Evolutionary conservation across 2,329 filamentous ascomycete genomes (phyloP).

Genomic region (Rutstroemia sp.): DNA sequence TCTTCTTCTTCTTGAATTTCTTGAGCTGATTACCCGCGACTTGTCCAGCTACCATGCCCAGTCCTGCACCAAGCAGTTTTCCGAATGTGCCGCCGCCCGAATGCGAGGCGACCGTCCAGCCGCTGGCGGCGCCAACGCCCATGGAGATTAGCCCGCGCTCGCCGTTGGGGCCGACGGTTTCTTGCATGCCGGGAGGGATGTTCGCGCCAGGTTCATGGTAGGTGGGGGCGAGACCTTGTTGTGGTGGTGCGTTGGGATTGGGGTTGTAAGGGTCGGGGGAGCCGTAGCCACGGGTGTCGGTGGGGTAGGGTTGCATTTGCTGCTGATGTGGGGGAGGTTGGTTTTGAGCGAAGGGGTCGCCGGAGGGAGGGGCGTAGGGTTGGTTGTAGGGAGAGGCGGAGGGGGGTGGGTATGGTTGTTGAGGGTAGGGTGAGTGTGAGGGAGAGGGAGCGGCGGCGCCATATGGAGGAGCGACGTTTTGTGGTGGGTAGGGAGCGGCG

Average conservation of each 20-base stretch:
- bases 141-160: constrained; percentile 3
- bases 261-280: not conserved
- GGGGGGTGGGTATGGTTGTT: not conserved
- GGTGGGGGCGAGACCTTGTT: not conserved
- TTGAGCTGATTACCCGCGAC: constrained; percentile 1
- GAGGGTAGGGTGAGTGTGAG: not conserved
- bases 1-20: constrained; percentile 2
- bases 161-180: not conserved
- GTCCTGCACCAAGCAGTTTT: not conserved
- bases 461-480: not conserved
- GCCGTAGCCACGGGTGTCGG: not conserved
- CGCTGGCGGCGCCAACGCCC: constrained; percentile 4
- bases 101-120: not conserved
- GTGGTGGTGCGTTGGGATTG: not conserved
- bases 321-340: not conserved
- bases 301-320: not conserved
- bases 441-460: not conserved
- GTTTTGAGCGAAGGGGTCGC: not conserved
- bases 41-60: not conserved
- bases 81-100: not conserved
- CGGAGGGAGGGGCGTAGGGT: not conserved
- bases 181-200: not conserved
- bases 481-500: not conserved
- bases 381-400: not conserved
- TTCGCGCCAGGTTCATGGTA: constrained; percentile 5